Evolutionary conservation across 306 rosid genomes (phyloP), one percentile per base, ranked within the genome.

Genomic region (Pyrus communis): DNA sequence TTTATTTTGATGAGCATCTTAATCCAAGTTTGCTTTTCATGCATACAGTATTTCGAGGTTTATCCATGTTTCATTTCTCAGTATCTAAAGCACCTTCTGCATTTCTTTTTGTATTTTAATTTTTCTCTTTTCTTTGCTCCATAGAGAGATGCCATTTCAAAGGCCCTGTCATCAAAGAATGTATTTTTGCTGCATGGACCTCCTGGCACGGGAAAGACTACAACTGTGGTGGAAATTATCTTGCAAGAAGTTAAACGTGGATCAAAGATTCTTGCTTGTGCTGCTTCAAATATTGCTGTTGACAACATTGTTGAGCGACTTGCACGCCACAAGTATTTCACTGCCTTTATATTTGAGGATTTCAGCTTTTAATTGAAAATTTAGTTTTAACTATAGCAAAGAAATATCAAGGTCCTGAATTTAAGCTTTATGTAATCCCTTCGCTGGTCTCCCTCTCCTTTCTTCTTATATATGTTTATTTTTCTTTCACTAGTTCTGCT

Each of bases 191-290:
- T 95, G 77, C 99, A 95, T 71, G 99, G 97, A 43, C 99, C 97
- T 70, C 99, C 99, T 82, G 99, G 99, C 83, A 95, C 99, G 0
- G 99, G 99, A 78, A 95, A 92, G 83, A 95, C 99, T 51, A 95
- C 99, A 17, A 89, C 99, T 25, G 99, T 95, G 61, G 99, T 95
- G 77, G 99, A 95, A 87, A 90, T 95, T 79, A 88, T 95, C 81
- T 82, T 95, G 82, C 97, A 92, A 89, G 99, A 95, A 88, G 92
- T 95, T 65, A 92, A 95, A 80, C 93, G 93, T 78, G 99, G 97
- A 79, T 90, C 97, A 76, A 95, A 95, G 87, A 87, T 95, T 83
- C 96, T 95, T 33, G 97, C 90, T 58, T 95, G 99, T 81, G 99
- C 99, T 67, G 99, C 97, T 78, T 95, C 99, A 55, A 95, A 92